A percentile compares a stretch with the other conserved stretches of the same genome.
These are phyloP conservation scores for Cladorrhinum sp. DNA, from an alignment of 2,329 filamentous ascomycete genomes.

Conservation along the genomic window DNA sequence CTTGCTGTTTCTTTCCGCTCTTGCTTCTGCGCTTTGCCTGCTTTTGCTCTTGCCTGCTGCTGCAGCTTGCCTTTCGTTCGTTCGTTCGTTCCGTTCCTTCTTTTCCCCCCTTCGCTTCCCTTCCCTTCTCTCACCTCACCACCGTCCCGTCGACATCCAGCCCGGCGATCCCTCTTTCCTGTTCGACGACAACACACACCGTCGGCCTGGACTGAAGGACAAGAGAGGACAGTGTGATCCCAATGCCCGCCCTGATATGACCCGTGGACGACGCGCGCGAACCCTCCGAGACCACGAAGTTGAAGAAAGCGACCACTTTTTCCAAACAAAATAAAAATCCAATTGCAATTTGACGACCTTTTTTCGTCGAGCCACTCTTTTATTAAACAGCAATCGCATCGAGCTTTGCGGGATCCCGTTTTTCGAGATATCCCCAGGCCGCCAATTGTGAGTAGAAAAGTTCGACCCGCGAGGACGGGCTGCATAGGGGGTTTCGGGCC, in stretches of 20 bases:
- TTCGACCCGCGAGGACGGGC: background rate
- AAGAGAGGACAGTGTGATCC: constrained; percentile 25
- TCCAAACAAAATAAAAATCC: constrained; percentile 14
- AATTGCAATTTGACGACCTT: constrained; percentile 38
- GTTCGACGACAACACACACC: constrained; percentile 13
- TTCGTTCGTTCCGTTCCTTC: constrained; percentile 18
- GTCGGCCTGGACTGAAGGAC: constrained; percentile 19
- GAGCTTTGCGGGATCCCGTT: constrained; percentile 9
- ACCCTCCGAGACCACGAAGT: constrained; percentile 24
- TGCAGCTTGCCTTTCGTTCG: constrained; percentile 22
- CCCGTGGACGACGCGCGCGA: constrained; percentile 21
- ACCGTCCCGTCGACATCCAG: constrained; percentile 26
- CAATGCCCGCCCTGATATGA: constrained; percentile 32
- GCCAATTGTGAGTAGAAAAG: constrained; percentile 25
- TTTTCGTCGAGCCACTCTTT: constrained; percentile 50
- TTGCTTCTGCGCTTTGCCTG: constrained; percentile 14
- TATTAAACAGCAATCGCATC: constrained; percentile 18
- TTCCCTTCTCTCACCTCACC: constrained; percentile 21
- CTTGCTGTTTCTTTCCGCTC: constrained; percentile 22
- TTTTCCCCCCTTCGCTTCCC: constrained; percentile 25
- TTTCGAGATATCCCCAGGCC: constrained; percentile 4
- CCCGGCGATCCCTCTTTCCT: constrained; percentile 16
- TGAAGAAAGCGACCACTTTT: constrained; percentile 26
- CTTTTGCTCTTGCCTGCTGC: constrained; percentile 18
- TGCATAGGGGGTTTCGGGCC: constrained; percentile 7